Base-by-base conservation (phyloP, 2,329 filamentous ascomycete genomes). In the Neonectria punicea region DNA sequence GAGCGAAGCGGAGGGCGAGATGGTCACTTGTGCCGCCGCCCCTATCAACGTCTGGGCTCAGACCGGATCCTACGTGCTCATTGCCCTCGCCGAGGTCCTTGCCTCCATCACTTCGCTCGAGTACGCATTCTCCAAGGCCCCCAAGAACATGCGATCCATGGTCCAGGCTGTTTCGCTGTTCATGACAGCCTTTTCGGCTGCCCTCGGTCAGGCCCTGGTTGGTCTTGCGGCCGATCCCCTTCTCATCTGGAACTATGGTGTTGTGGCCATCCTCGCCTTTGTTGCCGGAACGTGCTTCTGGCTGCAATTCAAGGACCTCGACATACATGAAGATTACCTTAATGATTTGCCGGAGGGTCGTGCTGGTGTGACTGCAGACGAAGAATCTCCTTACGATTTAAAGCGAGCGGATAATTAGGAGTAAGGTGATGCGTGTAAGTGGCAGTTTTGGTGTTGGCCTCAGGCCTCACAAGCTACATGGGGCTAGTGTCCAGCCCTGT, bases 121-220 rank as follows among this genome's bases (percentile, higher is more conserved):
- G 78, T 93, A 92, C 70, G 91, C 92, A 22, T 93, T 89, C 80
- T 90, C 90, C 73, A 93, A 93, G 78, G 90, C 91, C 0, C 92
- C 92, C 9, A 86, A 85, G 74, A 93, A 92, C 80, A 94, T 94
- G 91, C 86, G 90, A 6, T 90, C 89, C 28, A 84, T 93, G 60
- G 89, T 94, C n/a, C 84, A 85, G 70, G 87, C 88, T 10, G 83
- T 93, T 58, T 87, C 87, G 53, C 85, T 92, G 56, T 91, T 93
- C 80, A 90, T 87, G 81, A 88, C 86, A 41, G 90, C 91, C 53
- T 87, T 93, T 73, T 87, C 89, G 7, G 83, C 89, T 44, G 90
- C 91, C 43, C 81, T 93, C 25, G 89, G 89, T 1, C 89, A 93
- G 79, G 91, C 81, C 10, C 77, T 83, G 28, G 75, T 76, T 18